Evolutionary conservation across 139 green algal genomes (phyloP).

Genomic region (Chlorella sp.): DNA sequence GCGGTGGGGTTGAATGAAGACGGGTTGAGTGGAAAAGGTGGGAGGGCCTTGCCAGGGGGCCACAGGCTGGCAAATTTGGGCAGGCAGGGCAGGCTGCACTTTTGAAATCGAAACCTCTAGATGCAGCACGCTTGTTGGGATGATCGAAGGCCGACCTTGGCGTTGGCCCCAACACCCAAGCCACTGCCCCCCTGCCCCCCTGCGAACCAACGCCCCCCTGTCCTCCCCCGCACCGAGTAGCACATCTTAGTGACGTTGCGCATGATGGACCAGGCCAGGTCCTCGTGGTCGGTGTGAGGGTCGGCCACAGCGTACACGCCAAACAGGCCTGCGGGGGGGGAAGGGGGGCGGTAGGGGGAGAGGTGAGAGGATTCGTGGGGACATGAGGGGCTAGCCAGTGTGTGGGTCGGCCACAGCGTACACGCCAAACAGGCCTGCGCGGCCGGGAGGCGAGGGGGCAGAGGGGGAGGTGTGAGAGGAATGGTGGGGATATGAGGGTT

Average conservation of each 20-base stretch:
- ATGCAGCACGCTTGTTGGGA: no score
- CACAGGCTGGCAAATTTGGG: no score
- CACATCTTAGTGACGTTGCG: conserved; percentile 81
- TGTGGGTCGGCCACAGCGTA: conserved; percentile 79
- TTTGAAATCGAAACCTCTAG: no score
- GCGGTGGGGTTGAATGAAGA: no score
- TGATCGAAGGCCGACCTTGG: no score
- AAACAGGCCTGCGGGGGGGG: conserved; percentile 78
- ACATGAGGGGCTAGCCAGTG: conserved; percentile 15
- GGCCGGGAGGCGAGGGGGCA: neutral
- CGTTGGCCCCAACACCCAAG: neutral
- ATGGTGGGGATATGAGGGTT: no score
- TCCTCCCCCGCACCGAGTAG: conserved; percentile 77
- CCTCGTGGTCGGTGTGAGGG: conserved; percentile 52
- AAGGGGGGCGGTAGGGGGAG: neutral
- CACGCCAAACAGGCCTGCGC: conserved; percentile 91
- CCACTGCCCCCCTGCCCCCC: no score
- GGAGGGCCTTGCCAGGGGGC: no score
- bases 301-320: conserved; percentile 91
- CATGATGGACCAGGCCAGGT: conserved; percentile 78
- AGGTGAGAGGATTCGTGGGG: neutral
- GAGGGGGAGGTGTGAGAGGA: neutral
- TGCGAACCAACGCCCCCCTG: no score
- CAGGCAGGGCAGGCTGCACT: no score
- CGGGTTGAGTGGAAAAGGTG: no score